These are phyloP conservation scores for Beauveria varroae DNA, from an alignment of 2,329 filamentous ascomycete genomes.

Conservation along the genomic window DNA sequence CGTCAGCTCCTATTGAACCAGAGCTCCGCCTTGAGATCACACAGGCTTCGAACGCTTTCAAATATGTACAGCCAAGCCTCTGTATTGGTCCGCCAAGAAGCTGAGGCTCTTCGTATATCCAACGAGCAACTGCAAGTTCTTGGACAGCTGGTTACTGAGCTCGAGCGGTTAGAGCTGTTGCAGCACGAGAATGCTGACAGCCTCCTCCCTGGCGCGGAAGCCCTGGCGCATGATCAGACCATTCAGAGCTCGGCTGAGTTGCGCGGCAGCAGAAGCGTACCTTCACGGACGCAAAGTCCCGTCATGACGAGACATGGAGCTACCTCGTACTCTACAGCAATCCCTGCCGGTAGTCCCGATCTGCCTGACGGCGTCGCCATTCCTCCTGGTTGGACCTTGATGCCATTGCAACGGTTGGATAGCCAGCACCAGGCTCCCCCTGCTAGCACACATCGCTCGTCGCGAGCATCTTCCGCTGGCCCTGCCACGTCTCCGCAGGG, in stretches of 20 bases:
- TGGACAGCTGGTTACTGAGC: slow-evolving; percentile 4
- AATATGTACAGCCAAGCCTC: slow-evolving; percentile 1
- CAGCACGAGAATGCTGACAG: neutral
- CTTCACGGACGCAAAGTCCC: slow-evolving; percentile 22
- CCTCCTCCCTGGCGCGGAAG: neutral
- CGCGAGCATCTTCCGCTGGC: slow-evolving; percentile 6
- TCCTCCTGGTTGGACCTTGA: slow-evolving; percentile 56
- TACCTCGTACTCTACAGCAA: slow-evolving; percentile 37
- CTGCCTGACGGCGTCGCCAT: slow-evolving; percentile 57
- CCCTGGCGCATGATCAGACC: neutral
- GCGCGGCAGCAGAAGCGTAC: neutral
- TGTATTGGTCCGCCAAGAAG: slow-evolving; percentile 6
- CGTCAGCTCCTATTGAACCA: neutral
- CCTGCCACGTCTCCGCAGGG: slow-evolving; percentile 1
- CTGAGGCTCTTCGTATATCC: slow-evolving; percentile 3
- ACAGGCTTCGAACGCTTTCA: neutral
- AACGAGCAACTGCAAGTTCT: slow-evolving; percentile 9
- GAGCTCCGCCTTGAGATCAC: neutral
- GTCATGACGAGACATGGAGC: slow-evolving; percentile 41
- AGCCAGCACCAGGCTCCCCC: slow-evolving; percentile 16
- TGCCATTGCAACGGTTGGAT: slow-evolving; percentile 52
- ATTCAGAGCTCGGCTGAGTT: neutral
- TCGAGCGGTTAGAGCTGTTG: slow-evolving; percentile 1
- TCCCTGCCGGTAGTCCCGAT: slow-evolving; percentile 53
- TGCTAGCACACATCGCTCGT: slow-evolving; percentile 1